Base-by-base conservation (phyloP, 2,329 filamentous ascomycete genomes). In the Paraphoma sp. region DNA sequence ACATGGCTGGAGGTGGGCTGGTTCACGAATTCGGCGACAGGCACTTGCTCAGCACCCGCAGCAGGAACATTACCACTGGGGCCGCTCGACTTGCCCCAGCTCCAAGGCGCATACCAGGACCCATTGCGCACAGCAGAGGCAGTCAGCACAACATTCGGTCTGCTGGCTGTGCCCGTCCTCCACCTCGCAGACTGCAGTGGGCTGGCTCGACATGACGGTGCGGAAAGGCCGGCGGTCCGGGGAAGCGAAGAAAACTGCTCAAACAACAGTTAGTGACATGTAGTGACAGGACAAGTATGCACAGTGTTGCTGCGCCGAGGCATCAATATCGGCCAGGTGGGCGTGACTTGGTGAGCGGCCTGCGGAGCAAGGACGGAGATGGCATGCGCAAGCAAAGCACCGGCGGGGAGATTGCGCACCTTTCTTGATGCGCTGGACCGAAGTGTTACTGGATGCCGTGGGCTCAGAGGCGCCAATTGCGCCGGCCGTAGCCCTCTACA, bases 401-500 rank as follows among this genome's bases (percentile, higher is more conserved):
- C 31, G 7, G 28, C 28, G 36, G 30, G 17, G 12, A 47, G 44
- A n/a, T 47, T 58, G 63, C 72, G 65, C 63, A 76, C 74, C 71
- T 76, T 69, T 67, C 73, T 68, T 51, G 71, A 59, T 52, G 64
- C 63, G 59, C 58, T 65, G 36, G 58, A 63, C n/a, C 63, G 64
- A 10, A 64, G 30, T 33, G 56, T 33, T 41, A 59, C 58, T 33
- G 69, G 67, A 31, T 68, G 69, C 31, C 65, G 67, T 45, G 66
- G 65, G 31, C 57, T 62, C 45, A 62, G 54, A 17, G 65, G 59
- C 41, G 57, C 56, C 42, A 71, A 64, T 56, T 70, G 71, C 54
- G 71, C 70, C 58, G 76, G 69, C 67, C 74, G 76, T 42, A 81
- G 66, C 62, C 80, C 80, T 78, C 80, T 79, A 70, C 79, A 81